Evolutionary conservation across 192 early-diverging fungal genomes (phyloP).

Genomic region (Umbelopsis ramanniana): DNA sequence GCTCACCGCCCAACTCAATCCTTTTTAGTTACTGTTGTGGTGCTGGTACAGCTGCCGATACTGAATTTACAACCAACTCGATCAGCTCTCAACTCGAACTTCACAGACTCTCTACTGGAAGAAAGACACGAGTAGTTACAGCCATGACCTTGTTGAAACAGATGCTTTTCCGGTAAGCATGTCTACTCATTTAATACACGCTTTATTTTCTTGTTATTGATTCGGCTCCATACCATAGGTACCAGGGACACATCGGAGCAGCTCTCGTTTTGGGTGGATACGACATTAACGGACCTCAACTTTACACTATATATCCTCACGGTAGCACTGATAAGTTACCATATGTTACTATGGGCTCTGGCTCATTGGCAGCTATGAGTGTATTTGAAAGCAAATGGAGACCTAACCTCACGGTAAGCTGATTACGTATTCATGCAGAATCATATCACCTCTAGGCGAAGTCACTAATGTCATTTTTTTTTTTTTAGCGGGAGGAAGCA

Average conservation of each 20-base stretch:
- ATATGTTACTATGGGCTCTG: slow-evolving; percentile 95
- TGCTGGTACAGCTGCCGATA: slow-evolving; percentile 99
- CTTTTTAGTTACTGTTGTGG: slow-evolving; percentile 82
- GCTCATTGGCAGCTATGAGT: slow-evolving; percentile 94
- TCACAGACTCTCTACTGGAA: slow-evolving; percentile 88
- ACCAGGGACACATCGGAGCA: slow-evolving; percentile 96
- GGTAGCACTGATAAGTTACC: slow-evolving; percentile 97
- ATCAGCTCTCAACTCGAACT: slow-evolving; percentile 94
- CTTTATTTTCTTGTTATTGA: neutral
- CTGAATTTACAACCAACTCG: slow-evolving; percentile 91
- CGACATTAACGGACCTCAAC: slow-evolving; percentile 88
- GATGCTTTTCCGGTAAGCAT: slow-evolving; percentile 82
- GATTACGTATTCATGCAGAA: neutral
- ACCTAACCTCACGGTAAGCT: slow-evolving; percentile 68
- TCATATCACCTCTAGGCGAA: too few species aligned
- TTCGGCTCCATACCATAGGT: slow-evolving; percentile 47
- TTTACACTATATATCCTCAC: slow-evolving; percentile 92
- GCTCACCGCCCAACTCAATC: neutral
- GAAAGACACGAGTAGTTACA: slow-evolving; percentile 86
- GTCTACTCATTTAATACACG: neutral
- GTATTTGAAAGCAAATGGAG: slow-evolving; percentile 91
- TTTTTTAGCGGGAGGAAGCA: slow-evolving; percentile 79
- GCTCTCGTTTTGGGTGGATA: slow-evolving; percentile 93
- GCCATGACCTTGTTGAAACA: slow-evolving; percentile 98
- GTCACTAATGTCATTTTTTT: neutral